A percentile compares a stretch with the other conserved stretches of the same genome.
Evolutionary conservation across 345 rosid genomes (phyloP).

Genomic region (Citrus cavaleriei): DNA sequence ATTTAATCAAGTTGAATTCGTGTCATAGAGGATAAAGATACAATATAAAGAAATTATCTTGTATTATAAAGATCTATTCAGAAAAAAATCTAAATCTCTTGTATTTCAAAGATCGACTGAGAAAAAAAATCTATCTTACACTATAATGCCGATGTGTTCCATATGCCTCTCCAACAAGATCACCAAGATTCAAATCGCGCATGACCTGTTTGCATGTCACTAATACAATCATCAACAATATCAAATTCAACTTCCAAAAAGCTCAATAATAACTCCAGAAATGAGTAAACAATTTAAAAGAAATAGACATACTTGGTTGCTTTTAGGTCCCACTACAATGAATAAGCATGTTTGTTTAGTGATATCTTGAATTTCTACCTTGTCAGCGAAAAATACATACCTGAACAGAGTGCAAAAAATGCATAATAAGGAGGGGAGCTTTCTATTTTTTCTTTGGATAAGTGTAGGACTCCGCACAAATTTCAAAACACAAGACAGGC

Average conservation of each 20-base stretch:
- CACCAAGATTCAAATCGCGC: slow-evolving; percentile 61
- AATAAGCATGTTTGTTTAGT: slow-evolving; percentile 78
- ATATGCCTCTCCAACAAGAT: slow-evolving; percentile 75
- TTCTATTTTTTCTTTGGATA: background rate
- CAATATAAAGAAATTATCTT: background rate
- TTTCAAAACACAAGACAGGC: no score
- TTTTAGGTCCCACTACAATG: slow-evolving; percentile 63
- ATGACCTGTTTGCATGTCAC: slow-evolving; percentile 48
- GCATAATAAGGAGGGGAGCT: background rate
- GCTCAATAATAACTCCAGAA: slow-evolving; percentile 7
- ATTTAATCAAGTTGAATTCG: background rate
- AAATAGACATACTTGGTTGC: slow-evolving; percentile 50
- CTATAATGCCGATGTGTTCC: slow-evolving; percentile 75
- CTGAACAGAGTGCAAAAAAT: slow-evolving; percentile 27
- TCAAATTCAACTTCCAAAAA: slow-evolving; percentile 13
- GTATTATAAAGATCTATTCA: background rate
- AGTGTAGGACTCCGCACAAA: background rate
- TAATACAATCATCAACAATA: slow-evolving; percentile 11
- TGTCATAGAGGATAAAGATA: background rate
- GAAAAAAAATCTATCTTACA: slow-evolving; percentile 40
- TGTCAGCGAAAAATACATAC: slow-evolving; percentile 84
- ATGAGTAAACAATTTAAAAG: slow-evolving; percentile 2
- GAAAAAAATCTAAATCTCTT: no score
- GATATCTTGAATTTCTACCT: slow-evolving; percentile 77
- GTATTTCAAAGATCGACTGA: background rate